phyloP scores from a whole-genome alignment of 2,329 filamentous ascomycete species.

The Aspergillus quadrilineatus region DNA sequence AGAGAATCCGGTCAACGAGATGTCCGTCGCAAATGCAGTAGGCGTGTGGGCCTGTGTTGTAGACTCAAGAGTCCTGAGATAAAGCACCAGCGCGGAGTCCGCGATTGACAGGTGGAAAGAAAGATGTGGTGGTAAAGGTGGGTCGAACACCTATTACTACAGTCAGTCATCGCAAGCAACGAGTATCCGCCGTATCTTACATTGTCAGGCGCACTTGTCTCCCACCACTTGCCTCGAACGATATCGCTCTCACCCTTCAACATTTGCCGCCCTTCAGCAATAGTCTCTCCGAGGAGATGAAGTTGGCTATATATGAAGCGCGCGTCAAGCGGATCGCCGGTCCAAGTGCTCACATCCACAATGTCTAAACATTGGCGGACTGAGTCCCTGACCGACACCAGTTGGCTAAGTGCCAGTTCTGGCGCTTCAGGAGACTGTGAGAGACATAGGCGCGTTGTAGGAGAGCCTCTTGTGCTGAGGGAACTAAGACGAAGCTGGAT shows the following conservation, averaged over 20 bases:
- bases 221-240: constrained; percentile 55
- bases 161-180: not conserved
- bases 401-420: constrained; percentile 64
- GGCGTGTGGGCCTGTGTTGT: constrained; percentile 57
- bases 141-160: constrained; percentile 54
- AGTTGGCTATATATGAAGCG: constrained; percentile 60
- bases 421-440: constrained; percentile 55
- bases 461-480: constrained; percentile 51
- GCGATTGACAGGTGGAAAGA: constrained; percentile 70
- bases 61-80: constrained; percentile 68
- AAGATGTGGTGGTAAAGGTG: constrained; percentile 64
- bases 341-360: constrained; percentile 72
- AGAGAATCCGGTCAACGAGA: constrained; percentile 58
- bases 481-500: constrained; percentile 69
- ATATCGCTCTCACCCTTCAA: constrained; percentile 56
- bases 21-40: constrained; percentile 69
- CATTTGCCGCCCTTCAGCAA: constrained; percentile 59
- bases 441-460: constrained; percentile 53
- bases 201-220: constrained; percentile 57
- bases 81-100: constrained; percentile 68
- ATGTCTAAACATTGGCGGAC: constrained; percentile 83
- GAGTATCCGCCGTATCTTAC: constrained; percentile 39
- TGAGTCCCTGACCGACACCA: constrained; percentile 70
- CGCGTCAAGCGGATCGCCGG: constrained; percentile 62
- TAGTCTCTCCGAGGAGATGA: constrained; percentile 59